A percentile compares a stretch with the other conserved stretches of the same genome.
These are phyloP conservation scores for Silene uniflora DNA, from an alignment of 148 eudicot species.

Conservation along the genomic window DNA sequence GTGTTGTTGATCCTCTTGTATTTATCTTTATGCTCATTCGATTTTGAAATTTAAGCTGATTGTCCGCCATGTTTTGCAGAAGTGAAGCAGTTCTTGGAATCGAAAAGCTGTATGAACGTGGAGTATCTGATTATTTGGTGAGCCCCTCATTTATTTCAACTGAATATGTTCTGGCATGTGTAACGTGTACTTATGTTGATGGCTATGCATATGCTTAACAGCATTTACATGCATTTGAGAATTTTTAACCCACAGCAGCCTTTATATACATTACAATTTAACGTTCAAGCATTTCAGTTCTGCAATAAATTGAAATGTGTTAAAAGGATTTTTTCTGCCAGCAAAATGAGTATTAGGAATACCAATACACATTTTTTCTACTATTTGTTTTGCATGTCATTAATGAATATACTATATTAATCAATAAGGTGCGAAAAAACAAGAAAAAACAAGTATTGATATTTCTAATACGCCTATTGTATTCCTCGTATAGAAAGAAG, in stretches of 20 bases:
- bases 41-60: background rate
- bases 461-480: no score
- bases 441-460: no score
- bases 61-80: conserved; percentile 35
- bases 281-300: background rate
- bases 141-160: conserved; percentile 14
- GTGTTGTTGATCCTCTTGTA: no score
- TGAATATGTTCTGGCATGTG: background rate
- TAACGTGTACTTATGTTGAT: background rate
- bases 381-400: no score
- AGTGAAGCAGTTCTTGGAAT: conserved; percentile 48
- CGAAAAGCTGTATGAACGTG: conserved; percentile 77
- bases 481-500: no score
- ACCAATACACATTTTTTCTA: background rate
- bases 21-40: background rate
- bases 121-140: conserved; percentile 81
- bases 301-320: background rate
- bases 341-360: background rate
- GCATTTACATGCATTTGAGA: background rate
- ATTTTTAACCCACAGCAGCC: background rate
- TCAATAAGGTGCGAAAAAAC: no score
- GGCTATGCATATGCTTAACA: background rate
- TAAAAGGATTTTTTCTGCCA: background rate
- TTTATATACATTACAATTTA: background rate
- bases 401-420: no score